A percentile compares a stretch with the other conserved stretches of the same genome.
These are phyloP conservation scores for Neofusicoccum kwambonambiense DNA, from an alignment of 2,329 filamentous ascomycete genomes.

Conservation along the genomic window DNA sequence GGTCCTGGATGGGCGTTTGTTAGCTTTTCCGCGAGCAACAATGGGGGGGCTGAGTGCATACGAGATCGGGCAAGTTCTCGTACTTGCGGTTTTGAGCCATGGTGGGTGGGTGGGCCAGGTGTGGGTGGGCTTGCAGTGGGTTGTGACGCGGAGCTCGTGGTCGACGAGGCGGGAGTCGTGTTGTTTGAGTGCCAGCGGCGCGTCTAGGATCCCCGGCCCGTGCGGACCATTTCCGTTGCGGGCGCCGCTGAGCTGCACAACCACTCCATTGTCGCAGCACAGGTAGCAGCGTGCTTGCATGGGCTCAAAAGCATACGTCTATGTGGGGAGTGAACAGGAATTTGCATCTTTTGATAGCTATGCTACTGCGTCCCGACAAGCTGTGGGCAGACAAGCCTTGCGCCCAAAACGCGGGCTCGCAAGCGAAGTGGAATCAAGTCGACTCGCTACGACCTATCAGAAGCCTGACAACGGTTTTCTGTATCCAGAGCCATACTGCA, in stretches of 20 bases:
- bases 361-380: no score
- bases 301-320: no score
- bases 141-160: neutral
- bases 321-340: no score
- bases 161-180: conserved; percentile 1
- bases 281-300: no score
- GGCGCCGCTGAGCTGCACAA: neutral
- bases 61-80: conserved; percentile 23
- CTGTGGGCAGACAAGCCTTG: no score
- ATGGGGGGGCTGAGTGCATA: neutral
- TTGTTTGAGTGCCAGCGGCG: conserved; percentile 8
- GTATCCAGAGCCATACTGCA: neutral
- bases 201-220: conserved; percentile 7
- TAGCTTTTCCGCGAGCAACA: neutral
- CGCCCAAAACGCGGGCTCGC: neutral
- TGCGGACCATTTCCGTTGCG: neutral
- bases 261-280: neutral
- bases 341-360: no score
- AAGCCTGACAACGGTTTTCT: neutral
- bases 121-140: neutral
- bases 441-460: neutral
- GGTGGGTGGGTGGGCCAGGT: neutral
- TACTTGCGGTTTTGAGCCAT: conserved; percentile 23
- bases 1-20: conserved; percentile 46
- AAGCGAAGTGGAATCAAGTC: neutral